Evolutionary conservation across 179 eudicot species (phyloP), one percentile per base, ranked within the genome.

Genomic region (Silene vulgaris): DNA sequence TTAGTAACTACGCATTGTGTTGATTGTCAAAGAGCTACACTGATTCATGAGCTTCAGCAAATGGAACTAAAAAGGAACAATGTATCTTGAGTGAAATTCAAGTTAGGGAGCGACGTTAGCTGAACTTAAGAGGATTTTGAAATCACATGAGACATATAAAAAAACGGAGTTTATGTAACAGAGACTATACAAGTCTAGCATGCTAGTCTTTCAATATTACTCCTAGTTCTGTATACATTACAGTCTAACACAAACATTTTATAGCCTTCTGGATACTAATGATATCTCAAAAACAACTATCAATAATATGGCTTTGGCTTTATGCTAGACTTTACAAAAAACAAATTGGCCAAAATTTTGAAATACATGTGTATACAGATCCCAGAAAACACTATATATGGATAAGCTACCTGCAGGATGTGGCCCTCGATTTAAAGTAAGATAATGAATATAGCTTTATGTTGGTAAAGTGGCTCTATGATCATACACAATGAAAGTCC

Each of bases 381-480:
- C 67, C 35, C 29, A 11, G 14, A 23, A 37, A 63, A 11, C 35
- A 52, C 59, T 52, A 13, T 3, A 13, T 52, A 52, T 14, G 59
- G 59, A 52, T 14, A 52, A 52, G 59, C 59, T 52, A 52, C 59
- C 59, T 52, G 59, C 5, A 2, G 48, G 48, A 40, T 40, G 48
- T 40, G 48, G 48, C 12, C 32, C 32, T 11, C 2, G 19, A 28
- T 28, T 23, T 28, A 2, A 28, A 4, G 12, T 28, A 23, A 63
- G 67, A 63, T 14, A 28, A 63, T 63, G 67, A 63, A 63, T 63
- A 29, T 29, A 63, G 30, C 67, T 12, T 63, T 63, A 23, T 63
- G 67, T 28, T 63, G 35, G 14, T 26, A 12, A 63, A 28, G 67
- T 63, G 37, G 35, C 67, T 28, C 35, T 63, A 29, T 9, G 11